Conservation (phyloP, 2,329 filamentous ascomycete species). For the Trichoderma guizhouense region DNA sequence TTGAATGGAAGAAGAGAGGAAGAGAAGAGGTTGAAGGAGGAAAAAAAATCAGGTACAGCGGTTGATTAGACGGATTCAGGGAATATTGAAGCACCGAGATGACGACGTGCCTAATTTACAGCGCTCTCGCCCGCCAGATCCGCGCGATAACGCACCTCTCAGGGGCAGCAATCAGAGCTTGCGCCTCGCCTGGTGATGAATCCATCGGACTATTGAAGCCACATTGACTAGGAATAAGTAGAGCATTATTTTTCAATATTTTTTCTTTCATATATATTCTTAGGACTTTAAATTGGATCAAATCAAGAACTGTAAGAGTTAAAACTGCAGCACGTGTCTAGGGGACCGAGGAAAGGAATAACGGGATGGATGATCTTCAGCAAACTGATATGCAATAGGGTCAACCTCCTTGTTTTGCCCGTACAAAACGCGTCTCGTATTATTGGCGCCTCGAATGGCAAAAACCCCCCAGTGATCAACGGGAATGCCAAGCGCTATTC, state of each 20-base stretch:
- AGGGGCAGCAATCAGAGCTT: neutral
- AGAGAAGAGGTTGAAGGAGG: neutral
- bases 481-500: neutral
- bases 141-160: constrained; percentile 15
- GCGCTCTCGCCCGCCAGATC: constrained; percentile 10
- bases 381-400: neutral
- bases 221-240: neutral
- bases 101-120: constrained; percentile 14
- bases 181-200: neutral
- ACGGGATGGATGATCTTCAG: too few species aligned
- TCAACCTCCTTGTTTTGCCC: neutral
- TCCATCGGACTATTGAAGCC: neutral
- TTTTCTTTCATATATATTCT: neutral
- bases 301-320: neutral
- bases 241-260: neutral
- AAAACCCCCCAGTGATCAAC: neutral
- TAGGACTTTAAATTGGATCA: neutral
- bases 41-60: neutral
- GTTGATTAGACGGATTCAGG: neutral
- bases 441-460: neutral
- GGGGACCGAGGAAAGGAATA: neutral
- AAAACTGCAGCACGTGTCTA: neutral
- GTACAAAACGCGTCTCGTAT: neutral
- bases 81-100: constrained; percentile 4
- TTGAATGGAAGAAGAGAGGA: neutral